Evolutionary conservation across 1,284 basidiomycete genomes (phyloP).

Genomic region (Laetiporus sulphureus): DNA sequence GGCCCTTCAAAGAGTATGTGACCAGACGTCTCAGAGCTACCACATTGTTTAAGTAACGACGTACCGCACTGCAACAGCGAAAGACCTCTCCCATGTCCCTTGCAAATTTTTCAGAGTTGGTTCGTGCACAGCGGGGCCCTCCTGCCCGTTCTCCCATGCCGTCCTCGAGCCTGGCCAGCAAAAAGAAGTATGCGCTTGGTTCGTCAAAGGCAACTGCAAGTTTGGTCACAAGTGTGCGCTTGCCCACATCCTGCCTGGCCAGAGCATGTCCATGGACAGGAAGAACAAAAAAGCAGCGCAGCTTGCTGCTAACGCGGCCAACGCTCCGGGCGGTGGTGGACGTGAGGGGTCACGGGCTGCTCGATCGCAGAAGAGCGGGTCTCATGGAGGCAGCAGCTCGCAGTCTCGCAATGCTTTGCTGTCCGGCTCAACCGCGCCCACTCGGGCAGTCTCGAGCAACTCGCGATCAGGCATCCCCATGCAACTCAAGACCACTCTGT

Average conservation of each 20-base stretch:
- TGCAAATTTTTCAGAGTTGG: conserved; percentile 98
- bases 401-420: conserved; percentile 41
- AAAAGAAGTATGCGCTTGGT: conserved; percentile 95
- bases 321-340: conserved; percentile 35
- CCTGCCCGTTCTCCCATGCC: conserved; percentile 90
- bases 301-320: conserved; percentile 46
- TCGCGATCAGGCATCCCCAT: conserved; percentile 56
- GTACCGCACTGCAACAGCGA: conserved; percentile 38
- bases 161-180: conserved; percentile 65
- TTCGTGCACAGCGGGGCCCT: conserved; percentile 89
- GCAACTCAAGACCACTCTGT: conserved; percentile 63
- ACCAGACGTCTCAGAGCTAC: conserved; percentile 1
- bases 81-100: conserved; percentile 93
- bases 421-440: conserved; percentile 45
- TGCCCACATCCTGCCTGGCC: conserved; percentile 91
- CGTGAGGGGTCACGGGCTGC: conserved; percentile 22
- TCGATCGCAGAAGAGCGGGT: conserved; percentile 14
- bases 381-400: conserved; percentile 10
- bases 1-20: conserved; percentile 31
- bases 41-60: conserved; percentile 1
- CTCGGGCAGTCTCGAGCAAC: conserved; percentile 36
- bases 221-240: conserved; percentile 97
- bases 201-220: conserved; percentile 92
- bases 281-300: conserved; percentile 98
- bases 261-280: conserved; percentile 92